Evolutionary conservation across 371 early-diverging fungal genomes (phyloP).

Genomic region (Synchytrium microbalum): DNA sequence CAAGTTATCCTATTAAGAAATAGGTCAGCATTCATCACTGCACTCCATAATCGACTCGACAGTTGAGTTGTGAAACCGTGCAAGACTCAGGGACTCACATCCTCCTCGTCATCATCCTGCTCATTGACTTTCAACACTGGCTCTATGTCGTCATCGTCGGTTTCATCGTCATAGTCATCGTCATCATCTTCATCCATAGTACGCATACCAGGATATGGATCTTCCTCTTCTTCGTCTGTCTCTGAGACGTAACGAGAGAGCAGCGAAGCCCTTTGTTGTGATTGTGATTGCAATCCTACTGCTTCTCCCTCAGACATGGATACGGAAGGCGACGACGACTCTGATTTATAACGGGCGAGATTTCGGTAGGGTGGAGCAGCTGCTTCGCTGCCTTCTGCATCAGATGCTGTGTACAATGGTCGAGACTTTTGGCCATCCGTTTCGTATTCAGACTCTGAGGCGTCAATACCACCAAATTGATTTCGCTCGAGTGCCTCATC

Average conservation of each 20-base stretch:
- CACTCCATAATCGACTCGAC: too few species aligned
- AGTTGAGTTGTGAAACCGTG: too few species aligned
- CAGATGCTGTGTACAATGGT: neutral
- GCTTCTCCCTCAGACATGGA: neutral
- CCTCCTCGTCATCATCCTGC: too few species aligned
- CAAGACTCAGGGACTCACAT: too few species aligned
- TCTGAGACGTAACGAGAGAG: constrained; percentile 5
- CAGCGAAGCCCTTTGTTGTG: too few species aligned
- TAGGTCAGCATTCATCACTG: too few species aligned
- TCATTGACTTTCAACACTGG: too few species aligned
- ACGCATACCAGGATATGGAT: neutral
- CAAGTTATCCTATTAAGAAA: too few species aligned
- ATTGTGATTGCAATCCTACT: too few species aligned
- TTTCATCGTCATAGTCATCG: neutral
- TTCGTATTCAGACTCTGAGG: neutral
- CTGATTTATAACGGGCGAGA: neutral
- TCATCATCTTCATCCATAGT: neutral
- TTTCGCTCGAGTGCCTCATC: too few species aligned
- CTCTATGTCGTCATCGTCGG: too few species aligned
- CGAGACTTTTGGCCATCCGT: neutral
- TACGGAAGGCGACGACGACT: neutral
- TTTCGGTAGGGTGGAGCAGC: neutral
- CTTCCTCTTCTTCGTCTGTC: neutral
- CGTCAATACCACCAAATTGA: too few species aligned
- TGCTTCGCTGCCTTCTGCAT: neutral